Base-by-base conservation (phyloP, 23 red algal genomes). In the Gracilaria caudata region DNA sequence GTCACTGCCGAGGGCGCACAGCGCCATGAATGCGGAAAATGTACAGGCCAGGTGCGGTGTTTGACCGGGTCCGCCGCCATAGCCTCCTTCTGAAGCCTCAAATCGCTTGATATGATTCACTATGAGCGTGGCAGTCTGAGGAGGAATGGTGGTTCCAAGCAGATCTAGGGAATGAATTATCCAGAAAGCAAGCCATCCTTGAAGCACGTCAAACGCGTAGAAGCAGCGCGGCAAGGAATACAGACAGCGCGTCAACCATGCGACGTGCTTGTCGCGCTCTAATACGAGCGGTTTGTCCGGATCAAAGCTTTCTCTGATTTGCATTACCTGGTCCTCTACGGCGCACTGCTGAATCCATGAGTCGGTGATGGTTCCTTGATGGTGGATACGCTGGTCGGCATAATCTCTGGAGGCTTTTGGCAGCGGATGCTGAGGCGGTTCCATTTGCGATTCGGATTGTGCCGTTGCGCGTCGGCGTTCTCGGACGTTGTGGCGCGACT, bases 181-280 rank as follows among this genome's bases (percentile, higher is more conserved):
- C 96, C 96, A 98, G 79, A 95, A 98, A 17, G 57, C 54, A 35
- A 94, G 55, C 96, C 96, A 98, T 7, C 88, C 73, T 70, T 98
- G 96, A 24, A 89, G 71, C 17, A 88, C 78, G 54, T 98, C 92
- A 68, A 95, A 91, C 1, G 83, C 57, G 21, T 72, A 28, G 58
- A 51, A 86, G 21, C 80, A 46, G 4, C 70, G 90, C 17, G 90
- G 80, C 2, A 85, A 60, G 13, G 30, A 35, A 29, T 78, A 47
- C n/a, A 76, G 81, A 53, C 46, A 44, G 66, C 45, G 90, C 57
- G 43, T 58, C 36, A 70, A 40, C 65, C 78, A 84, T 25, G 73
- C 47, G 19, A 68, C 40, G 25, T 90, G 76, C 39, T 53, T 81
- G 14, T 90, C 74, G 7, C 86, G 54, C 8, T 68, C 39, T 12